A percentile compares a stretch with the other conserved stretches of the same genome.
phyloP scores from a whole-genome alignment of 352 stramenopile species.

The Paralagenidium karlingii region DNA sequence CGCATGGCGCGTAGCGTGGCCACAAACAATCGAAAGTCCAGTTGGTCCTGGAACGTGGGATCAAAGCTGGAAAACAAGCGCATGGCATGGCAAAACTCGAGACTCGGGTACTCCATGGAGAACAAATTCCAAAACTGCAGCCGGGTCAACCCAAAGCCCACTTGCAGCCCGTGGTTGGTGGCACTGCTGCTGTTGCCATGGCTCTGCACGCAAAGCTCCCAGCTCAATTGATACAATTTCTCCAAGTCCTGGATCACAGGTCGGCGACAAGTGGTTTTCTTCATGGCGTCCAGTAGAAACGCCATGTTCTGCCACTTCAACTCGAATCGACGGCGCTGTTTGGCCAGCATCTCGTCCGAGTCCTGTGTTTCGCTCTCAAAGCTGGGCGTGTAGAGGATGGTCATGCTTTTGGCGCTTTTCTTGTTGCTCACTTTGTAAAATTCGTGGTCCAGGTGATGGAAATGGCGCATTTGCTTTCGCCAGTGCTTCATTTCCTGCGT shows the following conservation, averaged over 20 bases:
- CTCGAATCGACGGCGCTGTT: conserved; percentile 17
- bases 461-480: conserved; percentile 24
- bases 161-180: no score
- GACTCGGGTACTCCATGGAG: conserved; percentile 27
- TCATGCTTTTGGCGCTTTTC: conserved; percentile 18
- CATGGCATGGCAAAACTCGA: conserved; percentile 28
- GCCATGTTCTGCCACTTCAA: conserved; percentile 36
- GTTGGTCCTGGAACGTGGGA: conserved; percentile 20
- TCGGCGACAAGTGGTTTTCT: conserved; percentile 30
- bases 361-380: conserved; percentile 25
- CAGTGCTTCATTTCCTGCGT: conserved; percentile 20
- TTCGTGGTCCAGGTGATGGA: conserved; percentile 25
- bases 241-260: conserved; percentile 57
- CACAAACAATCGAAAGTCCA: conserved; percentile 44
- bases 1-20: conserved; percentile 33
- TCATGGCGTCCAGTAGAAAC: conserved; percentile 34
- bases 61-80: conserved; percentile 55
- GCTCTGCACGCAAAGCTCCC: conserved; percentile 36
- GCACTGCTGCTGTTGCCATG: no score
- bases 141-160: conserved; percentile 18
- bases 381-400: conserved; percentile 31
- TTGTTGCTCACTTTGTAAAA: conserved; percentile 23
- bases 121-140: conserved; percentile 36
- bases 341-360: conserved; percentile 17
- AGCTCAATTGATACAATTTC: conserved; percentile 32